A percentile compares a stretch with the other conserved stretches of the same genome.
phyloP scores from a whole-genome alignment of 805 yeast species.

The Ogataea thermomethanolica region DNA sequence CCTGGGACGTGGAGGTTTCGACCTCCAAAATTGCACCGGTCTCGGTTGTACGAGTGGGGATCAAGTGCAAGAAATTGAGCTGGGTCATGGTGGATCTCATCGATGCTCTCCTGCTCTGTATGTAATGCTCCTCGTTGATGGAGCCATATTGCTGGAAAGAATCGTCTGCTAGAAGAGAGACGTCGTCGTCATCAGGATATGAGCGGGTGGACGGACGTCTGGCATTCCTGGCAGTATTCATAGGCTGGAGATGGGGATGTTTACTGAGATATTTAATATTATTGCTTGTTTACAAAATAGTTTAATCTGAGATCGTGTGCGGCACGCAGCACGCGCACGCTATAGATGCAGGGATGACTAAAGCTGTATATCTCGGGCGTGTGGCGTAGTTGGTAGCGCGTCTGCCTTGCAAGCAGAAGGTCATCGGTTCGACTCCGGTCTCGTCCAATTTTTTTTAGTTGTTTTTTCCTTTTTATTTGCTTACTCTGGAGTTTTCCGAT shows the following conservation, averaged over 20 bases:
- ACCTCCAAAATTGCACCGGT: conserved; percentile 36
- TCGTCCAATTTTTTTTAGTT: conserved; percentile 46
- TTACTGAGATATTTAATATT: neutral
- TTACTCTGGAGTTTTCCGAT: too few relatives aligned
- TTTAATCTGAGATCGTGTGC: neutral
- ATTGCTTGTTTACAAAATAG: too few relatives aligned
- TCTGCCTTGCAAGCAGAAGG: conserved; percentile 75
- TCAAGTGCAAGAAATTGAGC: conserved; percentile 16
- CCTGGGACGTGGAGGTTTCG: conserved; percentile 37
- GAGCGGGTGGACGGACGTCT: conserved; percentile 15
- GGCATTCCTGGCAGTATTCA: conserved; percentile 5
- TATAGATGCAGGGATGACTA: neutral
- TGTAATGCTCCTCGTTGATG: conserved; percentile 20
- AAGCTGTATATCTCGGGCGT: conserved; percentile 43
- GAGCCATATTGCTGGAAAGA: conserved; percentile 25
- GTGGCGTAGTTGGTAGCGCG: conserved; percentile 86
- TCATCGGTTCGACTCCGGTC: conserved; percentile 77
- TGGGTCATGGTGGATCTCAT: conserved; percentile 21
- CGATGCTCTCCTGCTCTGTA: conserved; percentile 30
- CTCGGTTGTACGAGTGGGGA: conserved; percentile 23
- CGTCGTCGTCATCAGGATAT: conserved; percentile 14
- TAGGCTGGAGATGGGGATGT: neutral
- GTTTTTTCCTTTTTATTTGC: too few relatives aligned
- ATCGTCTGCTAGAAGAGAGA: conserved; percentile 11
- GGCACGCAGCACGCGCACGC: neutral